These are phyloP conservation scores for Plantago lanceolata DNA, from an alignment of 305 asterid species.

Conservation along the genomic window DNA sequence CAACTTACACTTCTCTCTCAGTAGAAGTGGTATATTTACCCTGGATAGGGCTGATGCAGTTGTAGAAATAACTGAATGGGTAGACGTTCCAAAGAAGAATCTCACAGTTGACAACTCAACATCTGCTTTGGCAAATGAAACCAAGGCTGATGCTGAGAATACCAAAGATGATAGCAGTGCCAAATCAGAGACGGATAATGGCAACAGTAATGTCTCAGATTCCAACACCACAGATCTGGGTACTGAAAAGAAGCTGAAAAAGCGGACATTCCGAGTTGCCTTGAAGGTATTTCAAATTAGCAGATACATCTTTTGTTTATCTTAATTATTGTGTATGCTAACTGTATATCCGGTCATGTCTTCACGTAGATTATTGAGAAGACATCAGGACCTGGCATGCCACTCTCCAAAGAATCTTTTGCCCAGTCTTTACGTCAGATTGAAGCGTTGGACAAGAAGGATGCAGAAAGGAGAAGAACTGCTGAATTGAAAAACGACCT, in stretches of 20 bases:
- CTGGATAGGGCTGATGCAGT: conserved; percentile 95
- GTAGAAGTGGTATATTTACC: conserved; percentile 83
- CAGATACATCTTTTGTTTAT: background rate
- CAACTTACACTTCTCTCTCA: conserved; percentile 86
- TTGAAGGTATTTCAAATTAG: conserved; percentile 52
- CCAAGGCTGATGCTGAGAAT: conserved; percentile 45
- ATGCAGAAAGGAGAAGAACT: conserved; percentile 90
- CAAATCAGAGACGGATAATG: conserved; percentile 42
- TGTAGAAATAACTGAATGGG: conserved; percentile 94
- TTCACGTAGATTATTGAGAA: conserved; percentile 63
- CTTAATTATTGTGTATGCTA: background rate
- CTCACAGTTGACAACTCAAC: conserved; percentile 73
- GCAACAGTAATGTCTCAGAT: conserved; percentile 37
- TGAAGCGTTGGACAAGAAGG: conserved; percentile 82
- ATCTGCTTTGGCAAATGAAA: conserved; percentile 51
- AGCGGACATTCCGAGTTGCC: conserved; percentile 77
- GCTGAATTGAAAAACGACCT: conserved; percentile 93
- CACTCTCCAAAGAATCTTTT: conserved; percentile 64
- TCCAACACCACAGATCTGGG: conserved; percentile 50
- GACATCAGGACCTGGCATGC: conserved; percentile 77
- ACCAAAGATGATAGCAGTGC: conserved; percentile 56
- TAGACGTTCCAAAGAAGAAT: conserved; percentile 86
- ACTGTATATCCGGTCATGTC: conserved; percentile 12
- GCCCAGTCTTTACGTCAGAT: conserved; percentile 63
- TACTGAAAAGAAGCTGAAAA: conserved; percentile 86